Evolutionary conservation across 1,284 basidiomycete genomes (phyloP).

Genomic region (Cutaneotrichosporon sp.): DNA sequence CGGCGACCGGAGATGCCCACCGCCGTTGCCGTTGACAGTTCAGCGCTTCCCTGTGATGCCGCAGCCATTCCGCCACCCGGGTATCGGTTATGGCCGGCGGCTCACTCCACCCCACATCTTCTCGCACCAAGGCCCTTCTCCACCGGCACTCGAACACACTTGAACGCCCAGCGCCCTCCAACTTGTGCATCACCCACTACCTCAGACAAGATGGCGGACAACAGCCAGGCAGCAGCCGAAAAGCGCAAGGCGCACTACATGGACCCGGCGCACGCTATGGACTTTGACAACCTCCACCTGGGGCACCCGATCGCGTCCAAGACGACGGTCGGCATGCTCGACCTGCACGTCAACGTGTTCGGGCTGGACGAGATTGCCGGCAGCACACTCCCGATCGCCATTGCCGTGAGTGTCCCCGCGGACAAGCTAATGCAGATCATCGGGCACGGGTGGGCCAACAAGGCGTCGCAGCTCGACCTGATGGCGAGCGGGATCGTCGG

Average conservation of each 20-base stretch:
- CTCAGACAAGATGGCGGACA: background rate
- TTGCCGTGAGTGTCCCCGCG: background rate
- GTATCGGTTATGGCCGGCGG: background rate
- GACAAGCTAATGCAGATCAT: conserved; percentile 31
- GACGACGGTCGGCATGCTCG: conserved; percentile 29
- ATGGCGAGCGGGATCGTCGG: conserved; percentile 43
- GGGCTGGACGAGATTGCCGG: conserved; percentile 45
- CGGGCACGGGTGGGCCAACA: conserved; percentile 42
- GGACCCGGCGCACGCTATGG: conserved; percentile 20
- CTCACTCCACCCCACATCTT: background rate
- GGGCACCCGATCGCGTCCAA: conserved; percentile 21
- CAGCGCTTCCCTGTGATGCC: background rate
- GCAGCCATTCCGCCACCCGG: too few species aligned
- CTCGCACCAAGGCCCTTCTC: background rate
- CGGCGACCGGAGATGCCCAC: background rate
- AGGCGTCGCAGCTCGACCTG: conserved; percentile 35
- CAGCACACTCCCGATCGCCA: conserved; percentile 33
- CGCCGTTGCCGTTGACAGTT: background rate
- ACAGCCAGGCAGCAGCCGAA: background rate
- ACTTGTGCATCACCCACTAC: background rate
- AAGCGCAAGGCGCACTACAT: conserved; percentile 9
- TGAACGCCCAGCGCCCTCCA: too few species aligned
- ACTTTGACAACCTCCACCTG: conserved; percentile 27
- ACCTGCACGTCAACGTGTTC: conserved; percentile 40
- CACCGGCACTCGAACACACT: too few species aligned